Evolutionary conservation across 1,284 basidiomycete species (phyloP).

Genomic region (Moesziomyces parantarcticus): DNA sequence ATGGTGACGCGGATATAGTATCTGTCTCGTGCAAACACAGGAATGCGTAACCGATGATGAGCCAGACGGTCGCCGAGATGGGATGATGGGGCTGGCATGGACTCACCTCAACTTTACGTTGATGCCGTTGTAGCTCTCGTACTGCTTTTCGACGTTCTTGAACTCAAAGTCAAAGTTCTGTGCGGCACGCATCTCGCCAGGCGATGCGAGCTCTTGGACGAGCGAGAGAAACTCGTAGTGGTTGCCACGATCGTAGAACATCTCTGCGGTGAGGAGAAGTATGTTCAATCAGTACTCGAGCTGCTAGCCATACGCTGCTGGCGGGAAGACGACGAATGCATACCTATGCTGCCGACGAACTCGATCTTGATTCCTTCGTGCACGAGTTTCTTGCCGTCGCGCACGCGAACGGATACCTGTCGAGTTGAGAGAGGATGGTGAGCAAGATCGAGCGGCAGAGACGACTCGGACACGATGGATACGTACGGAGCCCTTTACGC

Average conservation of each 20-base stretch:
- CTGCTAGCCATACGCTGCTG: no score
- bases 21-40: constrained; percentile 6
- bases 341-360: constrained; percentile 94
- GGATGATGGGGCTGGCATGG: no score
- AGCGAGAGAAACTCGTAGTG: constrained; percentile 97
- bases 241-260: constrained; percentile 96
- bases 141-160: constrained; percentile 99
- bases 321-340: constrained; percentile 57
- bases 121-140: constrained; percentile 96
- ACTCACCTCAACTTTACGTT: constrained; percentile 84
- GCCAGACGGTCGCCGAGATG: background rate
- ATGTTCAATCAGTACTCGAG: no score
- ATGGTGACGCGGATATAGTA: constrained; percentile 95
- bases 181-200: constrained; percentile 92
- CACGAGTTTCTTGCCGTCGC: constrained; percentile 92
- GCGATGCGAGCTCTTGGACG: constrained; percentile 91
- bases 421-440: background rate
- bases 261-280: constrained; percentile 73
- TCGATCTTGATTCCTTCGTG: constrained; percentile 99
- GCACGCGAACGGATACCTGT: constrained; percentile 85
- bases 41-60: background rate
- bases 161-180: constrained; percentile 96
- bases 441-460: background rate
- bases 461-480: background rate
- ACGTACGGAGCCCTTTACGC: constrained; percentile 83